phyloP scores from a whole-genome alignment of 75 land plant species.

The Pinus albicaulis region DNA sequence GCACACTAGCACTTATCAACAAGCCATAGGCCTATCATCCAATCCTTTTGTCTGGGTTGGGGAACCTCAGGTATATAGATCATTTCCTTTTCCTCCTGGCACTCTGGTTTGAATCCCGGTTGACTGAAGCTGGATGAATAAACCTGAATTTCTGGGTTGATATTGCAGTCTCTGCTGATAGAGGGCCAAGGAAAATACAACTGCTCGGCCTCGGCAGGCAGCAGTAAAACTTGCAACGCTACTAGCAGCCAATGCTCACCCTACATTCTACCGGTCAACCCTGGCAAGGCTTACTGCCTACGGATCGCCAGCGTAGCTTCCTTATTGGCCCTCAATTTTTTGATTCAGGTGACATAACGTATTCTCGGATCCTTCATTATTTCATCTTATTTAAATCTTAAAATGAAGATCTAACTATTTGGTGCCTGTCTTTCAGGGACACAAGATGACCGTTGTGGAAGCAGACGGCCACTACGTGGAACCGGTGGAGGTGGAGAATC shows the following conservation, averaged over 20 bases:
- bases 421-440: constrained; percentile 21
- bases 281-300: constrained; percentile 68
- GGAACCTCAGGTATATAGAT: constrained; percentile 44
- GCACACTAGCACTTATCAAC: constrained; percentile 68
- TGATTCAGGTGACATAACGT: constrained; percentile 28
- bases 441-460: constrained; percentile 86
- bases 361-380: too few relatives aligned
- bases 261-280: constrained; percentile 43
- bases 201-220: constrained; percentile 69
- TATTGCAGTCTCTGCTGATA: constrained; percentile 59
- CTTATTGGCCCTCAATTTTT: constrained; percentile 55
- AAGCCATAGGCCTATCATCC: constrained; percentile 48
- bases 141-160: too few relatives aligned
- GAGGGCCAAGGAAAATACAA: constrained; percentile 78
- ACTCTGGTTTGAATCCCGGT: too few relatives aligned
- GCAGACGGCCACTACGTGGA: constrained; percentile 88
- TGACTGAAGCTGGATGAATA: too few relatives aligned
- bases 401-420: too few relatives aligned
- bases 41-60: constrained; percentile 61
- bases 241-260: constrained; percentile 45
- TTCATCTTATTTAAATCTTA: too few relatives aligned
- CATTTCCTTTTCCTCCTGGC: too few relatives aligned
- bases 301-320: constrained; percentile 77
- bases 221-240: constrained; percentile 16
- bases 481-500: constrained; percentile 51